These are phyloP conservation scores for Pythium biforme DNA, from an alignment of 352 stramenopile genomes.

Conservation along the genomic window DNA sequence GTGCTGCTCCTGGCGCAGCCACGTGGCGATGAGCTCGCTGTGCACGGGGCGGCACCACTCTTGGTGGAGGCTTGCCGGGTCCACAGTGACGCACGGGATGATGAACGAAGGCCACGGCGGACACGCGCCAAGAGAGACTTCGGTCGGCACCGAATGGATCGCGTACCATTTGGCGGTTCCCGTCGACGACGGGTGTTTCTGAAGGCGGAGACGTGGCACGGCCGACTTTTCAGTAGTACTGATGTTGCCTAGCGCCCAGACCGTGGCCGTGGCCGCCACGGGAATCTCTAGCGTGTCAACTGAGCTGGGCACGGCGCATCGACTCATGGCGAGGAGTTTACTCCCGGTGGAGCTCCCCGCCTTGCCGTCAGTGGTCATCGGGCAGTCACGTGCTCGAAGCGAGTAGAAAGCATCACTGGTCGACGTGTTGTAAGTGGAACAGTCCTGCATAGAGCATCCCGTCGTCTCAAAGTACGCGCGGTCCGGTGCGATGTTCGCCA, in stretches of 20 bases:
- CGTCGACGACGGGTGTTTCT: conserved; percentile 5
- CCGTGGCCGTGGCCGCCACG: background rate
- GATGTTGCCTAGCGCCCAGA: conserved; percentile 29
- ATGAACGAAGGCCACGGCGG: conserved; percentile 19
- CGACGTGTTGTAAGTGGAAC: conserved; percentile 19
- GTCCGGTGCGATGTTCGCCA: conserved; percentile 17
- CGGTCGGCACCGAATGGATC: conserved; percentile 25
- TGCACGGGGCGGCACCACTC: conserved; percentile 34
- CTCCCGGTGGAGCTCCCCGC: background rate
- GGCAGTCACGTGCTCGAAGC: conserved; percentile 6
- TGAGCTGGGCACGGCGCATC: conserved; percentile 16
- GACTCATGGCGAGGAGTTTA: conserved; percentile 13
- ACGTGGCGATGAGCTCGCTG: conserved; percentile 25
- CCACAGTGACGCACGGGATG: conserved; percentile 29
- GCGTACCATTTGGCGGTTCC: conserved; percentile 7
- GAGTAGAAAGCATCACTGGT: conserved; percentile 18
- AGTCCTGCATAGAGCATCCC: conserved; percentile 24
- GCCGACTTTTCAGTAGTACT: background rate
- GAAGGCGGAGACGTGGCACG: conserved; percentile 16
- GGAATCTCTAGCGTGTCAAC: conserved; percentile 1
- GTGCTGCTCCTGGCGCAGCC: conserved; percentile 29
- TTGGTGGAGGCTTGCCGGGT: conserved; percentile 11
- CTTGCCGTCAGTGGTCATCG: background rate
- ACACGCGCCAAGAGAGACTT: conserved; percentile 11
- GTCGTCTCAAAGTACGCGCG: conserved; percentile 14